A percentile compares a stretch with the other conserved stretches of the same genome.
These are phyloP conservation scores for Pseudogymnoascus sp. DNA, from an alignment of 2,329 filamentous ascomycete genomes.

Conservation along the genomic window DNA sequence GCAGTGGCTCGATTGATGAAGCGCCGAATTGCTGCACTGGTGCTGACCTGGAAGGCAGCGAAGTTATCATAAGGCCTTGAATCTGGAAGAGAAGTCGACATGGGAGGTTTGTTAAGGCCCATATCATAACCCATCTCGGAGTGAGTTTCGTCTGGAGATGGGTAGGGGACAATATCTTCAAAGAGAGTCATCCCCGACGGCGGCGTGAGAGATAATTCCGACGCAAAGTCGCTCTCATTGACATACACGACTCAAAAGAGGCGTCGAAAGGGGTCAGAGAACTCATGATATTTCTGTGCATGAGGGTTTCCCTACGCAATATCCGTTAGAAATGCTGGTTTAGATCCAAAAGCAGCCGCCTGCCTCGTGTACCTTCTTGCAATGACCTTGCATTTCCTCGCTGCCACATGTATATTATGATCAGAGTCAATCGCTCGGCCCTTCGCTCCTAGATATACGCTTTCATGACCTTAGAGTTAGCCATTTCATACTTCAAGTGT, in stretches of 20 bases:
- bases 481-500: background rate
- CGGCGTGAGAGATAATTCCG: slow-evolving; percentile 24
- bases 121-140: background rate
- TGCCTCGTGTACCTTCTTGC: slow-evolving; percentile 11
- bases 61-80: slow-evolving; percentile 20
- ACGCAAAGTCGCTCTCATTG: slow-evolving; percentile 28
- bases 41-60: slow-evolving; percentile 28
- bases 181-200: slow-evolving; percentile 28
- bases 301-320: background rate
- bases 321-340: background rate
- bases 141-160: slow-evolving; percentile 9
- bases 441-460: slow-evolving; percentile 23
- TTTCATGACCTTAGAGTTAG: slow-evolving; percentile 5
- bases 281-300: background rate
- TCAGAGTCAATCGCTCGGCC: slow-evolving; percentile 24
- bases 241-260: slow-evolving; percentile 29
- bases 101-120: background rate
- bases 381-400: slow-evolving; percentile 26
- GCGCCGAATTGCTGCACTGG: slow-evolving; percentile 27
- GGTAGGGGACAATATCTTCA: slow-evolving; percentile 26
- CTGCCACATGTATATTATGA: slow-evolving; percentile 24
- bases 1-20: slow-evolving; percentile 29
- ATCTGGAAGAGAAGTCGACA: background rate
- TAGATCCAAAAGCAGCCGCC: background rate
- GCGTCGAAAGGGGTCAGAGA: slow-evolving; percentile 23